Evolutionary conservation across 345 rosid species (phyloP).

Genomic region (Gossypium turneri): DNA sequence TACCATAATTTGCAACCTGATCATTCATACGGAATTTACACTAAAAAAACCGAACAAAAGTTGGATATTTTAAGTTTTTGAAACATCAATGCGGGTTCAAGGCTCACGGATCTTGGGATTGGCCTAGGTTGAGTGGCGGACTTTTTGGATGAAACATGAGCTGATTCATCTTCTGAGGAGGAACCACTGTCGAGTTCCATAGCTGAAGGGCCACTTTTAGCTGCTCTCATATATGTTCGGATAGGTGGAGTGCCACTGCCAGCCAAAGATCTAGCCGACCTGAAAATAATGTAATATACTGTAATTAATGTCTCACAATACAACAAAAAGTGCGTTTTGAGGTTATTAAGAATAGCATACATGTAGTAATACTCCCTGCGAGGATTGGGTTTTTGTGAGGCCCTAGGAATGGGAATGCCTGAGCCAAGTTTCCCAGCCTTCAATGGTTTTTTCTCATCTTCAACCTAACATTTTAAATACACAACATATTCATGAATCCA

Average conservation of each 20-base stretch:
- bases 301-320: background rate
- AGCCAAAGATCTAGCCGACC: slow-evolving; percentile 93
- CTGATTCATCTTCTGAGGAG: slow-evolving; percentile 67
- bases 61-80: background rate
- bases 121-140: slow-evolving; percentile 56
- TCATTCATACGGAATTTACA: background rate
- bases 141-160: slow-evolving; percentile 14
- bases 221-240: slow-evolving; percentile 50
- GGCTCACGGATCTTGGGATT: slow-evolving; percentile 67
- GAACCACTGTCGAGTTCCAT: slow-evolving; percentile 49
- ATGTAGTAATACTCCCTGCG: slow-evolving; percentile 56
- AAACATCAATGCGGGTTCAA: background rate
- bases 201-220: slow-evolving; percentile 81
- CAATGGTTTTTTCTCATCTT: slow-evolving; percentile 54
- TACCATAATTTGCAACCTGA: slow-evolving; percentile 66
- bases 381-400: slow-evolving; percentile 33
- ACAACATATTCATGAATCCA: background rate
- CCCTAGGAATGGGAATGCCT: slow-evolving; percentile 56
- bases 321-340: slow-evolving; percentile 15
- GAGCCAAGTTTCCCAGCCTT: slow-evolving; percentile 30
- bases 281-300: slow-evolving; percentile 23
- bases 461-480: slow-evolving; percentile 16
- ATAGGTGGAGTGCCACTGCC: slow-evolving; percentile 78
- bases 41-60: background rate
- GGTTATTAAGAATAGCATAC: slow-evolving; percentile 24